Evolutionary conservation across 176 grass and related monocot species (phyloP).

Genomic region (Bonia amplexicaulis): DNA sequence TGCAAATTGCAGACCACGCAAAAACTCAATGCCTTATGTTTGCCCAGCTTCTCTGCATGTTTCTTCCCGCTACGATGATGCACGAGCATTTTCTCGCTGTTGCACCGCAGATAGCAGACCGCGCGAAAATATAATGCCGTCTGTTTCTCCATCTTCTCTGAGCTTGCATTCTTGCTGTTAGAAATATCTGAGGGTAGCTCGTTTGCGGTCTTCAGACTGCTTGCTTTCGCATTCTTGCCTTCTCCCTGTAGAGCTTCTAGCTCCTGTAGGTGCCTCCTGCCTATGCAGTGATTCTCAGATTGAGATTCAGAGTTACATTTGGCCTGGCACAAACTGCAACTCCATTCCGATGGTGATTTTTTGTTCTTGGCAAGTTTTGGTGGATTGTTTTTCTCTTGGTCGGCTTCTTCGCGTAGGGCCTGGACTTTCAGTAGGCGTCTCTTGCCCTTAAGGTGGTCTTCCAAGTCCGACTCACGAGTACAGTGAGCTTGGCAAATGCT

Average conservation of each 20-base stretch:
- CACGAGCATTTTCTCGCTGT: slow-evolving; percentile 3
- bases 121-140: neutral
- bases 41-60: neutral
- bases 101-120: neutral
- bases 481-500: neutral
- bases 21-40: neutral
- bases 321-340: neutral
- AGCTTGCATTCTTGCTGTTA: neutral
- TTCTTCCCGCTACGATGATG: neutral
- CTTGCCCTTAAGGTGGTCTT: neutral
- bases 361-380: neutral
- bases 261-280: slow-evolving; percentile 17
- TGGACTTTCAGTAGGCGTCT: slow-evolving; percentile 4
- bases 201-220: neutral
- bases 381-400: neutral
- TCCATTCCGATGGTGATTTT: neutral
- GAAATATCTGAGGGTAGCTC: neutral
- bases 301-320: slow-evolving; percentile 20
- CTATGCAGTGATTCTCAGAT: slow-evolving; percentile 14
- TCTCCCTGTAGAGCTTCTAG: neutral
- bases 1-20: neutral
- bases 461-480: neutral
- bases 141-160: neutral
- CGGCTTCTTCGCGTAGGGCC: neutral
- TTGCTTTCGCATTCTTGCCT: neutral